Evolutionary conservation across 257 asterid species (phyloP).

Genomic region (Cordia subcordata): DNA sequence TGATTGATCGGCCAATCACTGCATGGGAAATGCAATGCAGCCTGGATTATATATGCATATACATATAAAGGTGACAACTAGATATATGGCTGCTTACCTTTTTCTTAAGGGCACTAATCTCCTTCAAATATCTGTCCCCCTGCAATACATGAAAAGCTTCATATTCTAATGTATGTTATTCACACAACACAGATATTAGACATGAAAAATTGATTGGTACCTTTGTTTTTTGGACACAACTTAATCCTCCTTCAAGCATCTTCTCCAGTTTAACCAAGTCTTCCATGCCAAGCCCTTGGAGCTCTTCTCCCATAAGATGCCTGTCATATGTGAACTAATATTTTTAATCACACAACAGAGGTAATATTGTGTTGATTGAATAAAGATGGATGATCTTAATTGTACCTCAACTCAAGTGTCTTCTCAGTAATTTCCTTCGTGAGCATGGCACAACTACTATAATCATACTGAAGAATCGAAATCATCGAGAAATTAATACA

Average conservation of each 20-base stretch:
- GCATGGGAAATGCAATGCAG: too few species aligned
- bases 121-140: slow-evolving; percentile 47
- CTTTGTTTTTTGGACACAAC: slow-evolving; percentile 52
- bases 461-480: slow-evolving; percentile 19
- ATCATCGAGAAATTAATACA: not conserved
- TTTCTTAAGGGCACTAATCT: slow-evolving; percentile 47
- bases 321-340: slow-evolving; percentile 17
- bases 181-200: not conserved
- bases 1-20: too few species aligned
- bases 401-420: slow-evolving; percentile 58
- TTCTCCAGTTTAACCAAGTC: slow-evolving; percentile 69
- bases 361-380: not conserved
- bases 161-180: not conserved
- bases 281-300: slow-evolving; percentile 54
- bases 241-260: slow-evolving; percentile 44
- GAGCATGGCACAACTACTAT: slow-evolving; percentile 27
- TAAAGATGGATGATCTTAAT: too few species aligned
- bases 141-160: slow-evolving; percentile 25
- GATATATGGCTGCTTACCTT: slow-evolving; percentile 56
- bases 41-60: too few species aligned
- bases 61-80: not conserved
- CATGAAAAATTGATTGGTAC: slow-evolving; percentile 9
- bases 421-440: slow-evolving; percentile 37
- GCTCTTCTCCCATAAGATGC: slow-evolving; percentile 74
- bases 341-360: not conserved